These are phyloP conservation scores for Adiantum capillusveneris DNA, from an alignment of 75 land plant species.

Conservation along the genomic window DNA sequence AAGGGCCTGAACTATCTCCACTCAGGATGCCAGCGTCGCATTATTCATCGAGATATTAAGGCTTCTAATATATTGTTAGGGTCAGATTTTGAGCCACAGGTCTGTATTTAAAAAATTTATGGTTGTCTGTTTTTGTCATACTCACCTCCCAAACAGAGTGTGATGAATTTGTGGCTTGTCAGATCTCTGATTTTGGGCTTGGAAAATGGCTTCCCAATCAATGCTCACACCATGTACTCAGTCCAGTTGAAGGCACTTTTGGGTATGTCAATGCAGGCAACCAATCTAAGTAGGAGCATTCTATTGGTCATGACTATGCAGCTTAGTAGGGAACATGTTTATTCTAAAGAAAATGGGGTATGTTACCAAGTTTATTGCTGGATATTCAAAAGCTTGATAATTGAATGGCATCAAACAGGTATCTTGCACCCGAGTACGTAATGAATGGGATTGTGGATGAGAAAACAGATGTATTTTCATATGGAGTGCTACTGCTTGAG, in stretches of 20 bases:
- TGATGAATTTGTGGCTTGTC: neutral
- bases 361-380: too few species aligned
- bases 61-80: constrained; percentile 74
- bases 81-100: constrained; percentile 73
- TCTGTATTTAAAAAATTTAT: constrained; percentile 3
- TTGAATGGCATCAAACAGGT: constrained; percentile 33
- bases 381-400: too few species aligned
- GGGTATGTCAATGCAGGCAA: constrained; percentile 26
- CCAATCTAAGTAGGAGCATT: too few species aligned
- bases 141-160: neutral
- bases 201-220: constrained; percentile 31
- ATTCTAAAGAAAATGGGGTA: too few species aligned
- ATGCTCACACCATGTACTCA: constrained; percentile 31
- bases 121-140: neutral
- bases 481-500: constrained; percentile 86
- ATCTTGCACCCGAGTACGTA: constrained; percentile 85
- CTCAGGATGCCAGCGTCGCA: constrained; percentile 61
- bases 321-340: too few species aligned
- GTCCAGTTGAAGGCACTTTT: constrained; percentile 32
- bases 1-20: constrained; percentile 71
- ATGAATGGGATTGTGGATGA: constrained; percentile 96
- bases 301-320: too few species aligned
- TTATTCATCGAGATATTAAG: constrained; percentile 88
- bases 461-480: constrained; percentile 93
- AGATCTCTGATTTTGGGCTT: constrained; percentile 39